A percentile compares a stretch with the other conserved stretches of the same genome.
These are phyloP conservation scores for Margaritispora aquatica DNA, from an alignment of 495 filamentous ascomycete genomes.

Conservation along the genomic window DNA sequence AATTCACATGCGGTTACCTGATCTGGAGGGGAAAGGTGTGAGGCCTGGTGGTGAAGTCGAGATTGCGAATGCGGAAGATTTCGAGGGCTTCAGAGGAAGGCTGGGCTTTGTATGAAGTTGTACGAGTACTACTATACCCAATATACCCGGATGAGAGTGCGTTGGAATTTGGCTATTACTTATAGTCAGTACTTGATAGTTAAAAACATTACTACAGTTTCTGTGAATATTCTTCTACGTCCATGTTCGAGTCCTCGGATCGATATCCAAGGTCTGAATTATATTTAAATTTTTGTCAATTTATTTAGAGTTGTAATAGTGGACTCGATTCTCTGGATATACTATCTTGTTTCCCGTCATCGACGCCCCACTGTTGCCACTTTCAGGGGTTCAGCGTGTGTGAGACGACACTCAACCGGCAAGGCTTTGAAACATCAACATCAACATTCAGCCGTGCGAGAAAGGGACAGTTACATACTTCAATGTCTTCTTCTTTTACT, in stretches of 20 bases:
- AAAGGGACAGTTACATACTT: too few relatives aligned
- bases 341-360: too few relatives aligned
- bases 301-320: too few relatives aligned
- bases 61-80: conserved; percentile 32
- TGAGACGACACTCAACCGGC: neutral
- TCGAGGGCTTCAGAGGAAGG: conserved; percentile 28
- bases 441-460: neutral
- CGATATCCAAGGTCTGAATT: too few relatives aligned
- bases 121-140: neutral
- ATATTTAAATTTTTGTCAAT: too few relatives aligned
- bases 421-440: neutral
- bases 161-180: neutral
- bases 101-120: conserved; percentile 26
- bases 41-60: conserved; percentile 22
- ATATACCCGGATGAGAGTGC: conserved; percentile 9
- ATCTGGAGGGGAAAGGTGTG: conserved; percentile 29
- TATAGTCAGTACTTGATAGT: too few relatives aligned
- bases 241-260: too few relatives aligned
- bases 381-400: neutral
- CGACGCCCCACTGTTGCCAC: neutral
- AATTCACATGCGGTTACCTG: conserved; percentile 40
- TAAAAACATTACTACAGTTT: too few relatives aligned
- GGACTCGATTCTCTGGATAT: neutral
- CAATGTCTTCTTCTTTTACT: too few relatives aligned
- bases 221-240: too few relatives aligned